These are phyloP conservation scores for Lentinula guzmanii DNA, from an alignment of 768 basidiomycete genomes.

Conservation along the genomic window DNA sequence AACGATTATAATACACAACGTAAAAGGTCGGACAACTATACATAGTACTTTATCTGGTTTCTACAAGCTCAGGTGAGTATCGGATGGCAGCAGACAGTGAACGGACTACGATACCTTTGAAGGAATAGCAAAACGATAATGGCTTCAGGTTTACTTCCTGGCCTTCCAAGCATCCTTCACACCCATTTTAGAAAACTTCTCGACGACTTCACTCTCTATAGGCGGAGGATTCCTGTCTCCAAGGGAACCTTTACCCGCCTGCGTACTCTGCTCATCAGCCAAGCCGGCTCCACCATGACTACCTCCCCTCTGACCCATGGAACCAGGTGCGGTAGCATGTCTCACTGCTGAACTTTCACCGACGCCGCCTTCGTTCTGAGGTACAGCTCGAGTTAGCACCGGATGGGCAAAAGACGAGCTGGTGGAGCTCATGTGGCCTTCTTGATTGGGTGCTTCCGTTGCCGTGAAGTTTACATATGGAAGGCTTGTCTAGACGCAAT, in stretches of 20 bases:
- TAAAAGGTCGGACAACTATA: background rate
- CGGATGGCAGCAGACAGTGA: background rate
- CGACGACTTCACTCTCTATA: constrained; percentile 32
- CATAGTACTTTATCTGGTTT: background rate
- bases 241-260: constrained; percentile 28
- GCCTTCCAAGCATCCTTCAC: constrained; percentile 42
- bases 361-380: constrained; percentile 36
- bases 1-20: background rate
- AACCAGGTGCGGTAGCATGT: constrained; percentile 34
- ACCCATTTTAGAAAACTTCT: constrained; percentile 41
- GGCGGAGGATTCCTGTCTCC: constrained; percentile 43
- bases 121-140: background rate
- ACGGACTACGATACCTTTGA: background rate
- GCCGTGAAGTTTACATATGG: constrained; percentile 33
- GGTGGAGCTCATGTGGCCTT: constrained; percentile 36
- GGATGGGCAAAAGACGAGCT: constrained; percentile 36
- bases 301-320: constrained; percentile 36
- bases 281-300: constrained; percentile 35
- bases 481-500: constrained; percentile 1
- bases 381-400: constrained; percentile 34
- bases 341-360: constrained; percentile 44
- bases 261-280: constrained; percentile 35
- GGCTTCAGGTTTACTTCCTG: constrained; percentile 28
- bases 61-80: background rate
- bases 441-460: constrained; percentile 31